A percentile compares a stretch with the other conserved stretches of the same genome.
Evolutionary conservation across 257 asterid genomes (phyloP).

Genomic region (Solanum dulcamara): DNA sequence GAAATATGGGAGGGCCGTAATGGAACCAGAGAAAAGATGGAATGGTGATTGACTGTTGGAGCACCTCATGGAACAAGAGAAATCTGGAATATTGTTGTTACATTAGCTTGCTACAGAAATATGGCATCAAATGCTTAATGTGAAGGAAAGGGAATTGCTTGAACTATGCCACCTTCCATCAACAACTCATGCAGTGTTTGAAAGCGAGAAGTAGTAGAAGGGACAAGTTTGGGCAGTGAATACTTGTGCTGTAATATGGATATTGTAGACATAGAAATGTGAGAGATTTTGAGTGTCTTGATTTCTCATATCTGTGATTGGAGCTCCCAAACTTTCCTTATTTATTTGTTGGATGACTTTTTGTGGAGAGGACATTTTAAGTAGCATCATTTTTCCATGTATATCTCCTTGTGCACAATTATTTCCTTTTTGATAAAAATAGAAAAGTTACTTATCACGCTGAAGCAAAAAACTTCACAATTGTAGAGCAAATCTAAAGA

Average conservation of each 20-base stretch:
- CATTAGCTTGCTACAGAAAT: neutral
- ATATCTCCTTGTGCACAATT: too few species aligned
- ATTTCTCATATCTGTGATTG: neutral
- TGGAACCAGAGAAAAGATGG: neutral
- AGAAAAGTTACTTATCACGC: too few species aligned
- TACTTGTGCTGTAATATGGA: neutral
- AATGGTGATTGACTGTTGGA: neutral
- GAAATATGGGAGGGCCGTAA: neutral
- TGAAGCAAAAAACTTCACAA: too few species aligned
- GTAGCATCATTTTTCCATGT: too few species aligned
- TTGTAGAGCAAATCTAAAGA: too few species aligned
- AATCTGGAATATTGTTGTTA: neutral
- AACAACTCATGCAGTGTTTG: neutral
- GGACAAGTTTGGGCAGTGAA: neutral
- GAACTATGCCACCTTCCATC: neutral
- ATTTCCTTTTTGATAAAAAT: too few species aligned
- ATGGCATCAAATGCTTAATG: neutral
- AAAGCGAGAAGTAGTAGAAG: neutral
- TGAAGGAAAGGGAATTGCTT: neutral
- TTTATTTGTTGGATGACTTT: neutral
- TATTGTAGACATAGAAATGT: neutral
- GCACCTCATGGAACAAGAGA: neutral
- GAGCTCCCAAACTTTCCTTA: neutral
- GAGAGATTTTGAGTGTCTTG: neutral
- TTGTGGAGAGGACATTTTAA: too few species aligned